These are phyloP conservation scores for Spathaspora sp. DNA, from an alignment of 805 yeast species.

Conservation along the genomic window DNA sequence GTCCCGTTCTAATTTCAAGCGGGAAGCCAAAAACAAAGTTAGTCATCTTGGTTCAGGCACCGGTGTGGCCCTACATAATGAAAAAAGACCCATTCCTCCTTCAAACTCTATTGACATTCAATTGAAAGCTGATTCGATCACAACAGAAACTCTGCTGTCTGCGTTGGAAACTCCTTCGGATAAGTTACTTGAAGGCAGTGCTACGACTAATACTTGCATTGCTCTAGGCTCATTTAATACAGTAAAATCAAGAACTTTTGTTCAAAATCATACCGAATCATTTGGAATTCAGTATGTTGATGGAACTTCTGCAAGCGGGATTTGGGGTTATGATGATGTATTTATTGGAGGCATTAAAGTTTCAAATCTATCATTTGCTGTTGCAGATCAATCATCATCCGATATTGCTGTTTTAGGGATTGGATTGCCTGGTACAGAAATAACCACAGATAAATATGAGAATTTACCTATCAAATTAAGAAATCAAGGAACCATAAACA, in stretches of 20 bases:
- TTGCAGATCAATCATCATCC: slow-evolving; percentile 64
- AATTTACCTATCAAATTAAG: slow-evolving; percentile 35
- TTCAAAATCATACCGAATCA: slow-evolving; percentile 34
- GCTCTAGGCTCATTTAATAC: slow-evolving; percentile 48
- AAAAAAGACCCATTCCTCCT: neutral
- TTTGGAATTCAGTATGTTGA: slow-evolving; percentile 50
- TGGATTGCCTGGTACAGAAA: slow-evolving; percentile 67
- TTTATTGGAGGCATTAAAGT: slow-evolving; percentile 47
- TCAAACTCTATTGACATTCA: neutral
- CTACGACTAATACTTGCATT: slow-evolving; percentile 29
- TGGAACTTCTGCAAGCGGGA: slow-evolving; percentile 43
- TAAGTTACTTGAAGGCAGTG: slow-evolving; percentile 1
- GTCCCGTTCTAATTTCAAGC: neutral
- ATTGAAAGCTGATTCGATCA: neutral
- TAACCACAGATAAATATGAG: slow-evolving; percentile 40
- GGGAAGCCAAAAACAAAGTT: neutral
- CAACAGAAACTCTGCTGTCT: slow-evolving; percentile 2
- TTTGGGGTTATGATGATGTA: slow-evolving; percentile 64
- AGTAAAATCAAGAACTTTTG: slow-evolving; percentile 34
- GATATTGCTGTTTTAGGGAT: slow-evolving; percentile 71
- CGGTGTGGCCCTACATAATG: slow-evolving; percentile 4
- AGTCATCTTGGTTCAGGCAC: slow-evolving; percentile 3
- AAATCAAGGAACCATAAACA: slow-evolving; percentile 28
- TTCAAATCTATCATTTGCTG: slow-evolving; percentile 61
- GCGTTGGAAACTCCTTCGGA: neutral